A percentile compares a stretch with the other conserved stretches of the same genome.
phyloP scores from a whole-genome alignment of 306 rosid species.

The Quercus suber region DNA sequence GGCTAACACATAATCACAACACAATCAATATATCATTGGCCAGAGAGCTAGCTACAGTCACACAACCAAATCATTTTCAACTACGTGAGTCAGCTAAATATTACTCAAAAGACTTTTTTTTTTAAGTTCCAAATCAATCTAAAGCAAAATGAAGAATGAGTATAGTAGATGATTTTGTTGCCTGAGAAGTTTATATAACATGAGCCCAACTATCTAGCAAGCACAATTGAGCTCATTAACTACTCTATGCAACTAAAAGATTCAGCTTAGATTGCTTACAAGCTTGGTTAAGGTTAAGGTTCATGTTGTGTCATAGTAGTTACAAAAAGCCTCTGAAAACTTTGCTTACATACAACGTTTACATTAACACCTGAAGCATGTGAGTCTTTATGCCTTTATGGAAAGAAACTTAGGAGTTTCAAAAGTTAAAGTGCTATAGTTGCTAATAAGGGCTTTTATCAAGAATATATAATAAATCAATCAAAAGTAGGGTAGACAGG shows the following conservation, averaged over 20 bases:
- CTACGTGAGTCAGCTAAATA: not conserved
- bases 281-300: not conserved
- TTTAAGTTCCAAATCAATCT: not conserved
- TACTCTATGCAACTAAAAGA: not conserved
- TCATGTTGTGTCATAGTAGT: not conserved
- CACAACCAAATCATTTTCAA: not conserved
- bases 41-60: conserved; percentile 1
- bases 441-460: not conserved
- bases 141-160: not conserved
- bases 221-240: not conserved
- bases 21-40: not conserved
- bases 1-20: not conserved
- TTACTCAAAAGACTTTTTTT: not conserved
- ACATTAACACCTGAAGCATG: not conserved
- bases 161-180: not conserved
- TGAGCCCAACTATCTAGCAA: not conserved
- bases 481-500: not conserved
- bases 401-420: not conserved
- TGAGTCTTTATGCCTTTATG: not conserved
- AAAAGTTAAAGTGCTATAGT: not conserved
- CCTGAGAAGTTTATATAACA: not conserved
- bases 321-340: not conserved
- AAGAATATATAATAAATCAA: not conserved
- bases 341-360: not conserved
- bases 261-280: not conserved